Evolutionary conservation across 148 eudicot genomes (phyloP).

Genomic region (Bassia scoparia): DNA sequence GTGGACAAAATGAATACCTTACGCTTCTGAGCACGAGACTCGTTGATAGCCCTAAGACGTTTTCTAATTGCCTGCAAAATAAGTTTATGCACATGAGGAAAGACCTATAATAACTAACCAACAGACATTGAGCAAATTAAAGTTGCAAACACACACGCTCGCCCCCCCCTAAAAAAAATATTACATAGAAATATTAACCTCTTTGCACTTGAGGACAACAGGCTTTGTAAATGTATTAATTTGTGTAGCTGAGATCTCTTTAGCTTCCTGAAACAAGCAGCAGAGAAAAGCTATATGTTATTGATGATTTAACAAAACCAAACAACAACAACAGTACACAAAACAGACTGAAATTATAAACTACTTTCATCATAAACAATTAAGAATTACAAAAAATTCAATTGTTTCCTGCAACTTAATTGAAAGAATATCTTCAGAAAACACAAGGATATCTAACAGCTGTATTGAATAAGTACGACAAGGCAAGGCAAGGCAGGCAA

Average conservation of each 20-base stretch:
- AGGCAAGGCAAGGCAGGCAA: background rate
- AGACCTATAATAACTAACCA: background rate
- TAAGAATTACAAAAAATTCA: background rate
- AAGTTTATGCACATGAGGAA: constrained; percentile 14
- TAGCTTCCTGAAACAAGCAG: constrained; percentile 62
- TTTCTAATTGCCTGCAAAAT: constrained; percentile 74
- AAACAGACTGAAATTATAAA: background rate
- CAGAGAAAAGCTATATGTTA: constrained; percentile 7
- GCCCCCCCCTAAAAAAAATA: background rate
- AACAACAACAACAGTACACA: background rate
- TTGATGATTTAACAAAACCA: background rate
- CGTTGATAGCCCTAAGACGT: constrained; percentile 90
- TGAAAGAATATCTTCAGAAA: background rate
- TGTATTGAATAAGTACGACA: background rate
- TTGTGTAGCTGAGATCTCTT: constrained; percentile 77
- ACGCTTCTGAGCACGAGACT: constrained; percentile 93
- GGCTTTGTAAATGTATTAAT: constrained; percentile 58
- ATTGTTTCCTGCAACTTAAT: background rate
- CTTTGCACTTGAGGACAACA: constrained; percentile 69
- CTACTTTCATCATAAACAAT: background rate
- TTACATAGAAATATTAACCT: constrained; percentile 43
- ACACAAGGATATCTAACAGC: background rate
- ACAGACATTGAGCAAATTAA: background rate
- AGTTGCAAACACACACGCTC: background rate
- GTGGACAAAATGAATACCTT: constrained; percentile 50